Percentiles rank a stretch among this genome's conserved stretches.
These are phyloP conservation scores for Cercospora sp. DNA, from an alignment of 2,329 filamentous ascomycete species.

Conservation along the genomic window DNA sequence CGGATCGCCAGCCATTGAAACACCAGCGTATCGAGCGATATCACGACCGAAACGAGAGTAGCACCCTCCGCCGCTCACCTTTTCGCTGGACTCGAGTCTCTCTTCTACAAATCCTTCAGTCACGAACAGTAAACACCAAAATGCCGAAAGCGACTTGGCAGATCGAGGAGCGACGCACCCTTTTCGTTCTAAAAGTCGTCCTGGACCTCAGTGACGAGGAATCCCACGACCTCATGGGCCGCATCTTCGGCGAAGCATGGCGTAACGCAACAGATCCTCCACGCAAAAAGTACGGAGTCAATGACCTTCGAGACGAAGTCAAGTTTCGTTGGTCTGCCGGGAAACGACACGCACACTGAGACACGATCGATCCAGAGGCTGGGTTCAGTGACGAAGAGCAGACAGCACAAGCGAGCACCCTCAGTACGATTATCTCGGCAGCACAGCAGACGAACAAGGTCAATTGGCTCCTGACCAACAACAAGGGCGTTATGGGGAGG, in stretches of 20 bases:
- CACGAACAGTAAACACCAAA: not conserved
- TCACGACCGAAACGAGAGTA: not conserved
- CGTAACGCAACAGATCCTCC: not conserved
- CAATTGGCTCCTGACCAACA: not conserved
- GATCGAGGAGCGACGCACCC: not conserved
- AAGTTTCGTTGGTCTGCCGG: slow-evolving; percentile 1
- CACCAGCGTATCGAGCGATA: not conserved
- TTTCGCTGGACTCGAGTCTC: not conserved
- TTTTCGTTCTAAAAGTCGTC: not conserved
- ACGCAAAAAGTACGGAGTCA: not conserved
- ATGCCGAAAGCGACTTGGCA: not conserved
- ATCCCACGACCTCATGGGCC: not conserved
- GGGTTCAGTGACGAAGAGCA: not conserved
- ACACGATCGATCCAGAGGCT: not conserved
- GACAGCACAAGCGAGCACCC: not conserved
- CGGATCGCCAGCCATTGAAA: not conserved
- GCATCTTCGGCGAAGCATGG: not conserved
- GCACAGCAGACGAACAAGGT: not conserved
- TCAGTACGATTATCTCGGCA: not conserved
- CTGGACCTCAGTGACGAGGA: not conserved
- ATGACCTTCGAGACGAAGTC: not conserved
- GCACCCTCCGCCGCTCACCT: not conserved
- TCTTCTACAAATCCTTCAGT: not conserved
- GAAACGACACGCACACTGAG: not conserved
- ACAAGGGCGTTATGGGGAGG: not conserved